Evolutionary conservation across 345 rosid genomes (phyloP).

Genomic region (Aethionema arabicum): DNA sequence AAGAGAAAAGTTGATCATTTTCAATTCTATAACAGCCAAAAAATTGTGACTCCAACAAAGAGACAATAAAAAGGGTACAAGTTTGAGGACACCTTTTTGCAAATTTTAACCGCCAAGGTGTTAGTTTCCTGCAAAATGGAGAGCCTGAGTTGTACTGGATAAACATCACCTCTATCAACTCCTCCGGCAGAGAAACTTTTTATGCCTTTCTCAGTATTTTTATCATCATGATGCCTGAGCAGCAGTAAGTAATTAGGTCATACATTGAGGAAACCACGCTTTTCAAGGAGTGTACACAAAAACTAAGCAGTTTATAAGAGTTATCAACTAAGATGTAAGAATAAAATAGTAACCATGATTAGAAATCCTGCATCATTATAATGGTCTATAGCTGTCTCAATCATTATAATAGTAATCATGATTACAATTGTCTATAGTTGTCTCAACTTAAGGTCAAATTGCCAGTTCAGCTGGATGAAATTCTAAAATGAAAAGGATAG

Average conservation of each 20-base stretch:
- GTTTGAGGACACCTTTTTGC: constrained; percentile 68
- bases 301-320: constrained; percentile 8
- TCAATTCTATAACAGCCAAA: constrained; percentile 11
- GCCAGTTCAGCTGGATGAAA: constrained; percentile 14
- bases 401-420: constrained; percentile 8
- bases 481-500: constrained; percentile 12
- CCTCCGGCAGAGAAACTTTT: constrained; percentile 74
- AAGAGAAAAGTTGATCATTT: constrained; percentile 3
- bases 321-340: constrained; percentile 2
- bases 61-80: constrained; percentile 10
- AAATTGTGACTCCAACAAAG: constrained; percentile 13
- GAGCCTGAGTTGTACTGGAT: constrained; percentile 87
- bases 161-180: constrained; percentile 92
- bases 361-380: constrained; percentile 14
- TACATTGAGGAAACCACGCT: constrained; percentile 8
- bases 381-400: constrained; percentile 8
- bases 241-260: constrained; percentile 21
- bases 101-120: constrained; percentile 75
- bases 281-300: not conserved
- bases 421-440: not conserved
- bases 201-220: constrained; percentile 59
- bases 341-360: constrained; percentile 9
- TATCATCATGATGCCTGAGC: constrained; percentile 79
- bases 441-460: constrained; percentile 4
- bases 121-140: constrained; percentile 62